Evolutionary conservation across 164 flowering plant genomes (phyloP).

Genomic region (Vitis rotundifolia): DNA sequence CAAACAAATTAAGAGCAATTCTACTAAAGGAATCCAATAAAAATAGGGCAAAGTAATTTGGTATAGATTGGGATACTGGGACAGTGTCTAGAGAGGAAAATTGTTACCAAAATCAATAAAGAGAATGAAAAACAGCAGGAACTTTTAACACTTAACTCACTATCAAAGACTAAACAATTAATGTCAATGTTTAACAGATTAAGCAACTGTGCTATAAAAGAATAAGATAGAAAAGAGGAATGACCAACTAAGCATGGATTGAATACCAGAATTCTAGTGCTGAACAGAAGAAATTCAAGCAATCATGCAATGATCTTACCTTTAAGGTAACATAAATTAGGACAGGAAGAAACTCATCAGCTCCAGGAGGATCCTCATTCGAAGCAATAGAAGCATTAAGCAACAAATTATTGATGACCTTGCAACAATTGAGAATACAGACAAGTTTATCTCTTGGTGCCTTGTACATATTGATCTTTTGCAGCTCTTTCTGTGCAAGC

Average conservation of each 20-base stretch:
- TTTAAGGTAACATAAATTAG: slow-evolving; percentile 88
- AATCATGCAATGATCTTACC: slow-evolving; percentile 34
- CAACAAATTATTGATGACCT: slow-evolving; percentile 78
- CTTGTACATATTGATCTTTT: slow-evolving; percentile 91
- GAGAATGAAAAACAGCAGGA: too few relatives aligned
- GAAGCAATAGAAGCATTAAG: slow-evolving; percentile 82
- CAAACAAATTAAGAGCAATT: too few relatives aligned
- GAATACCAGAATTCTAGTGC: background rate
- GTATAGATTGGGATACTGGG: too few relatives aligned
- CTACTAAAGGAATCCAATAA: too few relatives aligned
- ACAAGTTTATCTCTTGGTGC: slow-evolving; percentile 98
- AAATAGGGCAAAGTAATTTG: too few relatives aligned
- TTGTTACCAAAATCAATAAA: too few relatives aligned
- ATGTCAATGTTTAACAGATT: background rate
- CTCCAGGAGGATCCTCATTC: slow-evolving; percentile 88
- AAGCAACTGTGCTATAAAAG: background rate
- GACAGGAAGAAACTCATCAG: slow-evolving; percentile 97
- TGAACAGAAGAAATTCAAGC: background rate
- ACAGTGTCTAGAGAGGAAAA: too few relatives aligned
- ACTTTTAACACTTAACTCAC: too few relatives aligned
- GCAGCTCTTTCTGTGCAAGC: slow-evolving; percentile 97
- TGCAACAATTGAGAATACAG: slow-evolving; percentile 88
- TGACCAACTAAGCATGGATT: too few relatives aligned
- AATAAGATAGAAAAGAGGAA: too few relatives aligned
- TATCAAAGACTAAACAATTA: background rate